Evolutionary conservation across 208 protist genomes (phyloP), one percentile per base, ranked within the genome.

Genomic region (Crithidia bombi): DNA sequence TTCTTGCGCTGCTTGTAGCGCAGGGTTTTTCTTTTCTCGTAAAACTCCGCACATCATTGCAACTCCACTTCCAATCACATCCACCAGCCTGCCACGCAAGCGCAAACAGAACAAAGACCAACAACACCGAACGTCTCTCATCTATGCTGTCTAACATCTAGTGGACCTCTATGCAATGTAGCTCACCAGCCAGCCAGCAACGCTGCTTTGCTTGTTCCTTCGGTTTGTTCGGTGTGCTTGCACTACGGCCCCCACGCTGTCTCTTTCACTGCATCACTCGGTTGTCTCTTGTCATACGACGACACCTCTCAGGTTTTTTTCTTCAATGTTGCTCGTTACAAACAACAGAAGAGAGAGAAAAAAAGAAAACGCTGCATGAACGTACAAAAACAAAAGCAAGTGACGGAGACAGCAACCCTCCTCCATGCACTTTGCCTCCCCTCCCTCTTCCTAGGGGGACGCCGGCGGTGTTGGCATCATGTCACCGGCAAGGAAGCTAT

Each of bases 401-500:
- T 43, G 14, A 43, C 7, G 38, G 38, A 43, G 38, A 14, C 38
- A 43, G 7, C 38, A 14, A 7, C 5, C 17, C 33, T 68, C 52
- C 9, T 23, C 17, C 7, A 49, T 26, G 11, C n/a, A 38, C 72
- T 14, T 50, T 23, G 15, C 3, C 35, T 35, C 65, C 4, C 30
- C 49, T 66, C 28, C 43, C 49, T 21, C 49, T 44, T 44, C 9
- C 26, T 19, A 62, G 26, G 65, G 49, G 17, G 65, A 38, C 17
- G 56, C 14, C 5, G 55, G 81, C n/a, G 76, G 75, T 0, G 76
- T 46, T 3, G 90, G 90, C 90, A 95, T 95, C 57, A 95, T 54
- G 62, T 95, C 90, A 28, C 87, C 90, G 2, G 90, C 90, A 69
- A 85, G 78, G 70, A 93, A 92, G 39, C 69, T 80, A 36, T 92